A percentile compares a stretch with the other conserved stretches of the same genome.
phyloP scores from a whole-genome alignment of 805 yeast species.

The Metschnikowia henanensis region DNA sequence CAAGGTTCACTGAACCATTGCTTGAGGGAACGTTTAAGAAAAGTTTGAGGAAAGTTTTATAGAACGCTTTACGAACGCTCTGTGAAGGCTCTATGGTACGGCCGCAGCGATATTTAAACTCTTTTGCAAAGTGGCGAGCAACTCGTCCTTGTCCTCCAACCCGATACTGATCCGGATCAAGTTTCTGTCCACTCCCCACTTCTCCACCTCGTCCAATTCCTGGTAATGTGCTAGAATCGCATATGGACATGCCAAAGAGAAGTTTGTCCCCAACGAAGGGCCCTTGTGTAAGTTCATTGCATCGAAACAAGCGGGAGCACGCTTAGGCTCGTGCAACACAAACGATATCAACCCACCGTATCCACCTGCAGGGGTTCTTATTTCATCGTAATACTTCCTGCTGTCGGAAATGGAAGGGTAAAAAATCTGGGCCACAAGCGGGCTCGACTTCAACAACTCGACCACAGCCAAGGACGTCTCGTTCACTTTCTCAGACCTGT shows the following conservation, averaged over 20 bases:
- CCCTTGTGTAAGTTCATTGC: conserved; percentile 74
- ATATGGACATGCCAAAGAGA: conserved; percentile 88
- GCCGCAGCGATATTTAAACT: conserved; percentile 15
- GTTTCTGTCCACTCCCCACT: conserved; percentile 81
- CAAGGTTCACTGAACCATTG: no score
- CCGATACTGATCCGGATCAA: conserved; percentile 85
- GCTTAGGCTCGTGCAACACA: conserved; percentile 60
- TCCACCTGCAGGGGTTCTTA: conserved; percentile 72
- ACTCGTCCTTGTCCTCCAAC: conserved; percentile 65
- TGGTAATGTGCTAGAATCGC: conserved; percentile 81
- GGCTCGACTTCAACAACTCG: conserved; percentile 47
- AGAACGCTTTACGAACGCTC: neutral
- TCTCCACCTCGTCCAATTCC: conserved; percentile 75
- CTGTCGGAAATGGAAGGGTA: conserved; percentile 67
- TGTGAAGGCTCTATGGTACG: neutral
- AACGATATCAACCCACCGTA: conserved; percentile 87
- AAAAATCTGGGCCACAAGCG: conserved; percentile 61
- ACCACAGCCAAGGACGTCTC: conserved; percentile 55
- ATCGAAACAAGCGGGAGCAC: conserved; percentile 76
- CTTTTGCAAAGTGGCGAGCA: conserved; percentile 28
- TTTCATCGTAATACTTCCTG: conserved; percentile 64
- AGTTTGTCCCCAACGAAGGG: conserved; percentile 88
- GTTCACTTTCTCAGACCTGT: conserved; percentile 58
- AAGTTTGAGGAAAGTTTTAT: no score
- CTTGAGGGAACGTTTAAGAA: no score